Evolutionary conservation across 257 asterid species (phyloP).

Genomic region (Solanum etuberosum): DNA sequence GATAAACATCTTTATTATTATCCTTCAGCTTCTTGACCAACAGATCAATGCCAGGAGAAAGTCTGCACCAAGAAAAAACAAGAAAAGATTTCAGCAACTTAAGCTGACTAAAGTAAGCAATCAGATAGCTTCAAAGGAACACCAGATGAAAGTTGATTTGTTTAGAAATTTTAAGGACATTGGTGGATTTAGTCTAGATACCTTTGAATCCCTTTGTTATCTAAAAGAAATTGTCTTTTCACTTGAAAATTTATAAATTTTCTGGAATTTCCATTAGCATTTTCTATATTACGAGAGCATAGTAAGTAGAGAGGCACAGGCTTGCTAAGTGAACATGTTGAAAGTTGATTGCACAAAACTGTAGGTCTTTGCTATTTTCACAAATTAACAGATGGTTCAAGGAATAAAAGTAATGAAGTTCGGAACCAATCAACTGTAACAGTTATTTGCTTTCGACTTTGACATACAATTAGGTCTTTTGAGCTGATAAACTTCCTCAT

Average conservation of each 20-base stretch:
- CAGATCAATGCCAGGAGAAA: conserved; percentile 84
- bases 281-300: background rate
- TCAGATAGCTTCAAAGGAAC: background rate
- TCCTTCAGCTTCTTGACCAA: conserved; percentile 63
- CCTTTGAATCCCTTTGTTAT: background rate
- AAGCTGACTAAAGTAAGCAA: background rate
- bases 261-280: background rate
- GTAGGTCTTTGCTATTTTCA: background rate
- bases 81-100: background rate
- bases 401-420: background rate
- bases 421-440: background rate
- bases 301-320: background rate
- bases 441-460: background rate
- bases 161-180: background rate
- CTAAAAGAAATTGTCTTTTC: background rate
- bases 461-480: background rate
- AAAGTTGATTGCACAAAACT: background rate
- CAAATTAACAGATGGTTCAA: background rate
- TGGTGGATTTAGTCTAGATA: background rate
- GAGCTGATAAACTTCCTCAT: background rate
- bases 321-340: background rate
- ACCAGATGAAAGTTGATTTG: background rate
- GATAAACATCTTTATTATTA: conserved; percentile 47
- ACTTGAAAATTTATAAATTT: background rate
- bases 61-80: conserved; percentile 25